Evolutionary conservation across 768 basidiomycete species (phyloP), one percentile per base, ranked within the genome.

Genomic region (Leccinum aurantiacum): DNA sequence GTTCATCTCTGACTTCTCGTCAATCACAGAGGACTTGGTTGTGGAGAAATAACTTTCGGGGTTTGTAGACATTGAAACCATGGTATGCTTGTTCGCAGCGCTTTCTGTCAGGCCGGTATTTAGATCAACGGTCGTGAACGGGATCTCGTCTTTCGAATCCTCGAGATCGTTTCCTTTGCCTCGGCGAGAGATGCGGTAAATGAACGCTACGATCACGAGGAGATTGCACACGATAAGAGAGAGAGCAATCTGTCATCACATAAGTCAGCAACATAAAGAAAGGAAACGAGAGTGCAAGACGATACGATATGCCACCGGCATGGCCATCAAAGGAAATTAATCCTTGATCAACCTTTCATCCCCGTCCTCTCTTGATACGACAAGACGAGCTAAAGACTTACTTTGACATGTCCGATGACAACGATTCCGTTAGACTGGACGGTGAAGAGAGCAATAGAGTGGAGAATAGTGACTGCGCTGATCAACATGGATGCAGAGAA

Each of bases 181-280:
- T 38, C 60, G 57, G 5, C 17, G 25, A 29, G n/a, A 65, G 4
- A 65, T n/a, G 17, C 62, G 69, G 47, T 68, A 64, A 7, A 65
- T 13, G 8, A 67, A 71, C 14, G 65, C 31, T 19, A 69, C 65
- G 29, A 72, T 61, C 46, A 72, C 72, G 33, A 72, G 62, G 13
- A 65, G 57, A 24, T 71, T 68, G 60, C 71, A 73, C 7, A 72
- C 58, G 41, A 72, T 56, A 24, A 69, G 44, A 8, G 68, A 61
- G 15, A 69, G 54, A 7, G 73, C 67, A 4, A 64, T 24, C 71
- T 70, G 37, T 60, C 44, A 13, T 6, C 14, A 15, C 1, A 13
- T 22, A 44, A 14, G 33, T 53, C 35, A 59, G 57, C 38, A 6
- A 17, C 27, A 27, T 29, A 31, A 17, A 31, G 4, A 35, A 38